phyloP scores from a whole-genome alignment of 129 eudicot genomes.

The Chrysanthemum seticuspe region DNA sequence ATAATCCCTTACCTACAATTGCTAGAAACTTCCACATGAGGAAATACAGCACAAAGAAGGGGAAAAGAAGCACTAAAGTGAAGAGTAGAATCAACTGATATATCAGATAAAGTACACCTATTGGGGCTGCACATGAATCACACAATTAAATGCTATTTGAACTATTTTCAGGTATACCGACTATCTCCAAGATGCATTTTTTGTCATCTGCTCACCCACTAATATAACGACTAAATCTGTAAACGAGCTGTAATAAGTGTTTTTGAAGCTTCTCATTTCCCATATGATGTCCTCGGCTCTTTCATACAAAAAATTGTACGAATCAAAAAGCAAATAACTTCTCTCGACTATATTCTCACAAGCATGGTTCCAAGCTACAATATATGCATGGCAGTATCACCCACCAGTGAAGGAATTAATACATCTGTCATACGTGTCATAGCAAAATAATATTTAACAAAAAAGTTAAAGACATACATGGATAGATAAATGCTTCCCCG shows the following conservation, averaged over 20 bases:
- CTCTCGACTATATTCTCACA: background rate
- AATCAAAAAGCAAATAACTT: background rate
- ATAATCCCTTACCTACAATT: background rate
- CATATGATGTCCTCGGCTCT: background rate
- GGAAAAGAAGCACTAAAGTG: background rate
- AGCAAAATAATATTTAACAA: background rate
- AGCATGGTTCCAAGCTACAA: conserved; percentile 11
- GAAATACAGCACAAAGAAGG: conserved; percentile 7
- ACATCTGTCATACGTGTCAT: background rate
- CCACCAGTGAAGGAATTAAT: background rate
- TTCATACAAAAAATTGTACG: background rate
- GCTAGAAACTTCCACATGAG: conserved; percentile 1
- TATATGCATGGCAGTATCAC: background rate
- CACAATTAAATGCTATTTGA: background rate
- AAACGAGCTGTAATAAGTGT: background rate
- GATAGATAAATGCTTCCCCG: conserved; percentile 12
- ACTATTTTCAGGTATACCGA: background rate
- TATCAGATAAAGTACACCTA: background rate
- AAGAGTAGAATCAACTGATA: conserved; percentile 16
- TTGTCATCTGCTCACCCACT: conserved; percentile 5
- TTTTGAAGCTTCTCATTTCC: background rate
- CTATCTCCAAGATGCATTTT: background rate
- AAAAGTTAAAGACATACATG: background rate
- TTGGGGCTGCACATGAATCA: conserved; percentile 1
- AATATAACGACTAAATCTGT: background rate